Evolutionary conservation across 306 rosid genomes (phyloP).

Genomic region (Pyrus bretschneideri): DNA sequence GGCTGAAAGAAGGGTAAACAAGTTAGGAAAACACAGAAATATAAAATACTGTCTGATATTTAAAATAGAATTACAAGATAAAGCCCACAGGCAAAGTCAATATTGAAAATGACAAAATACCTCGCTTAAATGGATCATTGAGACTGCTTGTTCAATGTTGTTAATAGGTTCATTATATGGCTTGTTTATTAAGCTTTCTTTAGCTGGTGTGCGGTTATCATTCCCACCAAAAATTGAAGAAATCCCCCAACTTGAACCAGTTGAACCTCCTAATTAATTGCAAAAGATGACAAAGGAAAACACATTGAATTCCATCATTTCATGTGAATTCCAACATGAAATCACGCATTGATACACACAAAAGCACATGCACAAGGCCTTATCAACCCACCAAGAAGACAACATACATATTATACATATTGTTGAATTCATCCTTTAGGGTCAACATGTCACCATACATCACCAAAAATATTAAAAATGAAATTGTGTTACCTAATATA

Average conservation of each 20-base stretch:
- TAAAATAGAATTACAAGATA: neutral
- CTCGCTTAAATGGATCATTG: constrained; percentile 88
- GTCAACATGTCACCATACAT: neutral
- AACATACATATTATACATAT: neutral
- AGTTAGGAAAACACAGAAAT: constrained; percentile 5
- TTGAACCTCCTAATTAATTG: constrained; percentile 43
- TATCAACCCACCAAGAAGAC: neutral
- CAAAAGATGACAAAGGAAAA: constrained; percentile 9
- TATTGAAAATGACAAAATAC: constrained; percentile 26
- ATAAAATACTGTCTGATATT: neutral
- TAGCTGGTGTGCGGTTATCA: constrained; percentile 53
- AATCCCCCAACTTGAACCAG: constrained; percentile 83
- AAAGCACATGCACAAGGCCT: neutral
- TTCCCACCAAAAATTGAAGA: constrained; percentile 82
- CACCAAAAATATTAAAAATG: neutral
- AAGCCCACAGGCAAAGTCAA: constrained; percentile 9
- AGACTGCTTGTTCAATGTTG: constrained; percentile 53
- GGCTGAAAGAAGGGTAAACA: constrained; percentile 49
- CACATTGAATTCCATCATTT: neutral
- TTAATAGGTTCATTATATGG: constrained; percentile 50
- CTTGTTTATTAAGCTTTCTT: constrained; percentile 50
- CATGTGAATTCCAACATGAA: neutral
- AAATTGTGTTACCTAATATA: constrained; percentile 5
- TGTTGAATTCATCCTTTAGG: neutral
- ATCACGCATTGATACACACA: neutral